Conservation (phyloP, 768 basidiomycete genomes). For the Suillus placidus region DNA sequence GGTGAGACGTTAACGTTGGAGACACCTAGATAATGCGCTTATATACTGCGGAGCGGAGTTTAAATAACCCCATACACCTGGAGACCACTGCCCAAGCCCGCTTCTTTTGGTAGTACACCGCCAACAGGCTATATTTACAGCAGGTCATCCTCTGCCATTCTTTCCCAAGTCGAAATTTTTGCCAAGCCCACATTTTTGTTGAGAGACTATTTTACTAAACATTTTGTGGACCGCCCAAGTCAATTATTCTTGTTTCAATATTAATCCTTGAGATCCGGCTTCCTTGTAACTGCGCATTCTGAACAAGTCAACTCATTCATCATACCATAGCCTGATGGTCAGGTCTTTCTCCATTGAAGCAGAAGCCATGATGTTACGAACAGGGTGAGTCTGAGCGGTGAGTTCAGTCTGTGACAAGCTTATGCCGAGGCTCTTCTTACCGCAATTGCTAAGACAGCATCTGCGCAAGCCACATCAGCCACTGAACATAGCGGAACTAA, state of each 20-base stretch:
- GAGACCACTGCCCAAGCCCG: background rate
- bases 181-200: background rate
- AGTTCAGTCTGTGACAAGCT: slow-evolving; percentile 8
- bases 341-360: slow-evolving; percentile 90
- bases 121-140: background rate
- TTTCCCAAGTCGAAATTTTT: background rate
- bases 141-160: background rate
- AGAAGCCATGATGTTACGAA: slow-evolving; percentile 74
- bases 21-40: background rate
- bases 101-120: background rate
- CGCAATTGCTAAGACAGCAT: slow-evolving; percentile 78
- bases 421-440: slow-evolving; percentile 41
- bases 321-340: slow-evolving; percentile 81
- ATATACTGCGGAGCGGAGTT: slow-evolving; percentile 7
- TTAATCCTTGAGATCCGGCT: background rate
- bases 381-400: slow-evolving; percentile 70
- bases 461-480: slow-evolving; percentile 17
- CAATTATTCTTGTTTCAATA: background rate
- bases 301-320: slow-evolving; percentile 39
- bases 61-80: background rate
- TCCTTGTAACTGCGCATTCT: background rate
- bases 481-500: background rate
- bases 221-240: background rate
- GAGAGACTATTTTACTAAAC: background rate
- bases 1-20: background rate